Conservation (phyloP, 2,329 filamentous ascomycete species). For the Mollisiaceae sp. region DNA sequence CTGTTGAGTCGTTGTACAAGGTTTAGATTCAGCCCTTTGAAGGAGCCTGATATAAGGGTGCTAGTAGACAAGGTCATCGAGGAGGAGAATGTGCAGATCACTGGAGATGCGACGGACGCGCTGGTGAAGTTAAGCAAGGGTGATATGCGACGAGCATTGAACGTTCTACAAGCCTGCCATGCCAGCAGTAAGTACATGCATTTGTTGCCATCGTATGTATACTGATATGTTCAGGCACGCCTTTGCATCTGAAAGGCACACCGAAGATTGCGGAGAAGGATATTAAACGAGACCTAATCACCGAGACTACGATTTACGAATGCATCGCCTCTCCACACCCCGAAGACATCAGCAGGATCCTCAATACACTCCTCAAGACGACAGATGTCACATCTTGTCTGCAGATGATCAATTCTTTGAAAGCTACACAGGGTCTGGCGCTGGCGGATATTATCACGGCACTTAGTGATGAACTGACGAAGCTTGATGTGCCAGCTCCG, state of each 20-base stretch:
- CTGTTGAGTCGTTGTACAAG: slow-evolving; percentile 91
- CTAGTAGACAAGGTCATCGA: slow-evolving; percentile 89
- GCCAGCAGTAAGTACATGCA: slow-evolving; percentile 73
- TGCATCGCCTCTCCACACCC: slow-evolving; percentile 96
- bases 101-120: slow-evolving; percentile 78
- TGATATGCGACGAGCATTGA: slow-evolving; percentile 93
- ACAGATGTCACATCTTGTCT: slow-evolving; percentile 89
- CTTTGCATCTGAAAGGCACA: slow-evolving; percentile 64
- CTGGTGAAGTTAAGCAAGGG: slow-evolving; percentile 89
- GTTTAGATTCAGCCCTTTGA: slow-evolving; percentile 93
- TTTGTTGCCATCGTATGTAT: not conserved
- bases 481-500: slow-evolving; percentile 82
- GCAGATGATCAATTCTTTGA: slow-evolving; percentile 85
- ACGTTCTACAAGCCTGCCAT: slow-evolving; percentile 95
- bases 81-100: slow-evolving; percentile 85
- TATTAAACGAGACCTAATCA: slow-evolving; percentile 83
- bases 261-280: slow-evolving; percentile 66
- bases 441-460: slow-evolving; percentile 92
- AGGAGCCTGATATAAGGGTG: slow-evolving; percentile 82
- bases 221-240: slow-evolving; percentile 60
- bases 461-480: slow-evolving; percentile 79
- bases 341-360: slow-evolving; percentile 82
- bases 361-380: slow-evolving; percentile 81
- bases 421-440: slow-evolving; percentile 83
- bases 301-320: slow-evolving; percentile 90